These are phyloP conservation scores for Nicotiana undulata DNA, from an alignment of 257 asterid genomes.

Conservation along the genomic window DNA sequence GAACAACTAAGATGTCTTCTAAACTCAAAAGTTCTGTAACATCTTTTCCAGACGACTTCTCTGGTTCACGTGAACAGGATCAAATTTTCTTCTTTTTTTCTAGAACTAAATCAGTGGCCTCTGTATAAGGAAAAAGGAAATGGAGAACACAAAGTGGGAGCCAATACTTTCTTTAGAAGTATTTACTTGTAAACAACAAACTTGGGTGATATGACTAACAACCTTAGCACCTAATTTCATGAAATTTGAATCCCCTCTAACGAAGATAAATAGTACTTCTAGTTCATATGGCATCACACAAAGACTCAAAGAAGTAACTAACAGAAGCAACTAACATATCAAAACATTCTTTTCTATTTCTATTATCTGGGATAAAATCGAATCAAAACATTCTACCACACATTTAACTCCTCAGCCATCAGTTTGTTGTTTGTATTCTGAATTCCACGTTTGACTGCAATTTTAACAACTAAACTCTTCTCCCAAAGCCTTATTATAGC, in stretches of 20 bases:
- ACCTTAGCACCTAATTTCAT: neutral
- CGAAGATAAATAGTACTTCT: neutral
- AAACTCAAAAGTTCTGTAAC: neutral
- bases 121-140: neutral
- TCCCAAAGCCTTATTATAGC: slow-evolving; percentile 93
- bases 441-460: slow-evolving; percentile 98
- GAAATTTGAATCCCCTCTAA: neutral
- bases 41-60: neutral
- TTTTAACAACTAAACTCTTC: slow-evolving; percentile 85
- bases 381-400: slow-evolving; percentile 18
- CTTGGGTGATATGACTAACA: neutral
- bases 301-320: neutral
- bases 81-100: neutral
- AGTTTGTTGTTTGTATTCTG: slow-evolving; percentile 94
- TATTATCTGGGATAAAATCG: neutral
- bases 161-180: neutral
- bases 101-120: neutral
- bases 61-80: neutral
- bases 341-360: neutral
- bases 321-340: neutral
- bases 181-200: neutral
- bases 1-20: neutral
- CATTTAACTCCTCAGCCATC: slow-evolving; percentile 97
- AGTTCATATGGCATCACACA: neutral
- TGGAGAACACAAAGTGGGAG: neutral